Conservation (phyloP, 768 basidiomycete genomes). For the Amanita subjunquillea region DNA sequence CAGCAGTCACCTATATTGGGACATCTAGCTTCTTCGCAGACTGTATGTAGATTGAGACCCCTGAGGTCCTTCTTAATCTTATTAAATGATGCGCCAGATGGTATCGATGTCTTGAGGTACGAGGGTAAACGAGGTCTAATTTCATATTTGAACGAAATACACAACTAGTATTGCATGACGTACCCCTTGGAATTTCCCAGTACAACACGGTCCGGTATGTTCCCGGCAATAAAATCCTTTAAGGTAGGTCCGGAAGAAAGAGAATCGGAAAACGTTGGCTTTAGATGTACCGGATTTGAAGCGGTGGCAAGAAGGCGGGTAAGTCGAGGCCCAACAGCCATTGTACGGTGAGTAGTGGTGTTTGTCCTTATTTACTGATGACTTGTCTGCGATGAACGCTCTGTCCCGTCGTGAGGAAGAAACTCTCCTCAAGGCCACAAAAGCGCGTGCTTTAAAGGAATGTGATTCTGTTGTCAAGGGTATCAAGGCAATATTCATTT, state of each 20-base stretch:
- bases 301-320: constrained; percentile 20
- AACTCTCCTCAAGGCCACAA: constrained; percentile 71
- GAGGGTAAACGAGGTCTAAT: constrained; percentile 76
- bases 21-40: constrained; percentile 97
- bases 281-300: constrained; percentile 18
- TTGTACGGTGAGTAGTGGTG: neutral
- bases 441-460: constrained; percentile 67
- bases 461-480: constrained; percentile 74
- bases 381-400: constrained; percentile 49
- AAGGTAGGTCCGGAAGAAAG: constrained; percentile 63
- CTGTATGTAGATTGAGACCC: constrained; percentile 86
- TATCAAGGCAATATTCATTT: constrained; percentile 13
- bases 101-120: constrained; percentile 86
- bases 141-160: neutral
- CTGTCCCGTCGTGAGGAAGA: constrained; percentile 87
- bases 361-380: constrained; percentile 1
- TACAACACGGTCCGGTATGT: constrained; percentile 46
- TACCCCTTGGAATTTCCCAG: constrained; percentile 66
- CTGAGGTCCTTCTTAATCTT: constrained; percentile 94
- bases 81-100: constrained; percentile 78
- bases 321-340: constrained; percentile 1
- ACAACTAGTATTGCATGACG: constrained; percentile 11
- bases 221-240: constrained; percentile 72
- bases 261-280: constrained; percentile 35
- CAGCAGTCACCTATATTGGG: constrained; percentile 99